Base-by-base conservation (phyloP, 108 stramenopile species). In the Pseudonitzschia pungens region DNA sequence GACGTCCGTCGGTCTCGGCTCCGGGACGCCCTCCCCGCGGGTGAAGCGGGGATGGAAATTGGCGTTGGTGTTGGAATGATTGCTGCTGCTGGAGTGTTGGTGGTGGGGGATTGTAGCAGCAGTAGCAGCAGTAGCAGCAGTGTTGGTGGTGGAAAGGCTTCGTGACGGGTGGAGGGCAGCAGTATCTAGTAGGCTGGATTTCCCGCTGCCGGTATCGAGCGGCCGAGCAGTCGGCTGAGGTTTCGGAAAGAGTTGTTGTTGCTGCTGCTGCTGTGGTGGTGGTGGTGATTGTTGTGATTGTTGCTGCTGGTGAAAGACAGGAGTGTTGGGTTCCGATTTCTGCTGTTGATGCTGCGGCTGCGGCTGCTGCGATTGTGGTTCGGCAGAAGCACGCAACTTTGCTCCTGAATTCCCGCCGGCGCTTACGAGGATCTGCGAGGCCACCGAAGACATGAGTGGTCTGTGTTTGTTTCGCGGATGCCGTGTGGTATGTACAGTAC, bases 1-100 rank as follows among this genome's bases (percentile, higher is more conserved):
- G 9, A 84, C 62, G 68, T 84, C 83, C 28, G 55, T 60, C 0
- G 66, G 71, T 4, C 22, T 12, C 31, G 77, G 77, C 53, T 69
- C 42, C 22, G 22, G 14, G 8, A 76, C 69, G 7, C 75, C 72
- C n/a, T 48, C 43, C 3, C 50, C 31, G n/a, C 22, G 12, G 22
- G 26, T 26, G 26, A 55, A 55, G 26, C 24, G 21, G 54, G 54
- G 54, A 55, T 55, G 45, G 2, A 48, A 48, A 11, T 48, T 48
- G 45, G 1, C 14, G 45, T 14, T 48, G 45, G 1, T 48, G 16
- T 14, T 14, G 45, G 9, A 8, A 12, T 48, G 3, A 12, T 12
- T 48, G 45, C 45, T 48, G 14, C 45, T 48, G 45, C 18, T 48
- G 45, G 45, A 36, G 36, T 36, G 36, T 5, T 36, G 36, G 6